phyloP scores from a whole-genome alignment of 2,329 filamentous ascomycete species.

The Penicillium sp. region DNA sequence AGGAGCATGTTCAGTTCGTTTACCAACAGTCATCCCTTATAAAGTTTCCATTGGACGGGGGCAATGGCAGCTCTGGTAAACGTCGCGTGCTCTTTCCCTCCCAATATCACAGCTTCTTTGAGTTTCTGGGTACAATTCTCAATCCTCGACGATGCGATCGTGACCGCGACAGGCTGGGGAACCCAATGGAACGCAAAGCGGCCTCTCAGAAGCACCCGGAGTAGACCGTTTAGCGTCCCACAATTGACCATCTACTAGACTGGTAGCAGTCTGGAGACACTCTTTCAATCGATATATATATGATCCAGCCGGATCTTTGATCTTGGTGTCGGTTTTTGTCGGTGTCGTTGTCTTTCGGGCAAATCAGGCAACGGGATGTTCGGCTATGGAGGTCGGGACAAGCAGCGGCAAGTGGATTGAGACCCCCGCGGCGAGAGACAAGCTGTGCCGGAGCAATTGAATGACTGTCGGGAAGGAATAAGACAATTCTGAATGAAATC shows the following conservation, averaged over 20 bases:
- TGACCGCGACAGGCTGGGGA: slow-evolving; percentile 47
- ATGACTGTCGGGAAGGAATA: not conserved
- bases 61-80: not conserved
- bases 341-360: not conserved
- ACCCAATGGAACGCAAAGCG: slow-evolving; percentile 60
- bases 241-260: slow-evolving; percentile 50
- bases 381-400: slow-evolving; percentile 8
- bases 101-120: not conserved
- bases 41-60: slow-evolving; percentile 38
- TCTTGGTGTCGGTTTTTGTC: not conserved
- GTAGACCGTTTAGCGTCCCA: slow-evolving; percentile 59
- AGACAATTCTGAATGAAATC: not conserved
- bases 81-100: not conserved
- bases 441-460: slow-evolving; percentile 7
- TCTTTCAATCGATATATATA: not conserved
- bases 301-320: not conserved
- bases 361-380: not conserved
- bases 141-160: slow-evolving; percentile 11
- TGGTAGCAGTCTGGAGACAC: slow-evolving; percentile 27
- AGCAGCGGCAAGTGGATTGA: slow-evolving; percentile 16
- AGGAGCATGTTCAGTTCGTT: slow-evolving; percentile 50
- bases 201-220: slow-evolving; percentile 53
- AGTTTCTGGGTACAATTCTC: not conserved
- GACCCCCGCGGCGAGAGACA: slow-evolving; percentile 20
- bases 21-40: slow-evolving; percentile 46